These are phyloP conservation scores for Penicillium coffeae DNA, from an alignment of 495 filamentous ascomycete genomes.

Conservation along the genomic window DNA sequence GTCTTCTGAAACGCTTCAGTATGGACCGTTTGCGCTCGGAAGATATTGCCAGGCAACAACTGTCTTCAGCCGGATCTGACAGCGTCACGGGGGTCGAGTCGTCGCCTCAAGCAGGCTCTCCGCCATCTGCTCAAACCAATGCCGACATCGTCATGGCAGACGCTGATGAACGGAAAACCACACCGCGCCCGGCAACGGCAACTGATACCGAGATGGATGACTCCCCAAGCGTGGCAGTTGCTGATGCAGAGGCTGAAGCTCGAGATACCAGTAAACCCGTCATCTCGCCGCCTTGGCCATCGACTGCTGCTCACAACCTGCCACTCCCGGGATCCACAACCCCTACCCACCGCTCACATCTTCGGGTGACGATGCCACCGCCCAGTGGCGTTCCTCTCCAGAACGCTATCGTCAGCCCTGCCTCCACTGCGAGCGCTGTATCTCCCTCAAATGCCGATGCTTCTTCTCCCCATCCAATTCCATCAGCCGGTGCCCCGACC, in stretches of 20 bases:
- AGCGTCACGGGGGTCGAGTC: conserved; percentile 6
- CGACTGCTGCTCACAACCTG: conserved; percentile 37
- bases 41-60: conserved; percentile 18
- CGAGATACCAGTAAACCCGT: conserved; percentile 26
- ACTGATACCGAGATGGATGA: conserved; percentile 17
- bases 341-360: conserved; percentile 25
- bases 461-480: conserved; percentile 16
- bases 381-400: conserved; percentile 15
- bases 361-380: conserved; percentile 41
- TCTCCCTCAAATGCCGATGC: conserved; percentile 33
- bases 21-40: conserved; percentile 37
- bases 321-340: conserved; percentile 22
- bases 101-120: conserved; percentile 9
- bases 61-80: conserved; percentile 20
- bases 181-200: neutral
- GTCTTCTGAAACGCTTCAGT: conserved; percentile 43
- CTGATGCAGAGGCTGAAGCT: conserved; percentile 10
- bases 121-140: neutral
- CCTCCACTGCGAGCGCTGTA: conserved; percentile 26
- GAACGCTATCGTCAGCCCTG: conserved; percentile 29
- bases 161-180: neutral
- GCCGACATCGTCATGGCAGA: conserved; percentile 7
- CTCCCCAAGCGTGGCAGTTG: conserved; percentile 1
- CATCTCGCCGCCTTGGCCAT: conserved; percentile 35
- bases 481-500: conserved; percentile 37